Conservation (phyloP, 1,284 basidiomycete genomes). For the Kwoniella shivajii region DNA sequence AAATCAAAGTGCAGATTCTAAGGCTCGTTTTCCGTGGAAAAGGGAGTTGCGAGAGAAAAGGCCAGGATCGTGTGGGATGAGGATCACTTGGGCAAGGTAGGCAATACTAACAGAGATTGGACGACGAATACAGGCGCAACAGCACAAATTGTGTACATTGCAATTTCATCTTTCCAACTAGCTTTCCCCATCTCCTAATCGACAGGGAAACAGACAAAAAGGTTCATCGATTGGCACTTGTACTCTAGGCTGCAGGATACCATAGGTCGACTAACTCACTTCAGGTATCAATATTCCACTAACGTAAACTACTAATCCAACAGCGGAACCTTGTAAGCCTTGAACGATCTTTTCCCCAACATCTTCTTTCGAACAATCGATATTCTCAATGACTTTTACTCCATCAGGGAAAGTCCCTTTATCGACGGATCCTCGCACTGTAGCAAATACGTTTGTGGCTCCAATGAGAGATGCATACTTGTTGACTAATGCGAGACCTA, state of each 20-base stretch:
- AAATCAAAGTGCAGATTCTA: background rate
- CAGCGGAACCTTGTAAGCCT: constrained; percentile 44
- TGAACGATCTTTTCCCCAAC: constrained; percentile 52
- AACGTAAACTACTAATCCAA: constrained; percentile 55
- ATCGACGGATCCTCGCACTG: constrained; percentile 44
- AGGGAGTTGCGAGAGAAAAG: background rate
- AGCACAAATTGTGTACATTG: constrained; percentile 58
- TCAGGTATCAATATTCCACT: constrained; percentile 57
- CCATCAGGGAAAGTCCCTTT: constrained; percentile 41
- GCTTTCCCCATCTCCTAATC: constrained; percentile 53
- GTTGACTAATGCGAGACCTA: constrained; percentile 56
- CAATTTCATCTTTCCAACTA: constrained; percentile 54
- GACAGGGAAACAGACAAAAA: background rate
- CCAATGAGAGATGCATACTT: constrained; percentile 26
- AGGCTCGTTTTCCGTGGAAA: background rate
- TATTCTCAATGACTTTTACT: constrained; percentile 50
- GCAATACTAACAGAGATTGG: constrained; percentile 23
- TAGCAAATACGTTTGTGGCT: constrained; percentile 51
- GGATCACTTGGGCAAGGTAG: background rate
- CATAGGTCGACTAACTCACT: constrained; percentile 46
- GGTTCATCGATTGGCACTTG: too few species aligned
- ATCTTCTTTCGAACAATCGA: constrained; percentile 54
- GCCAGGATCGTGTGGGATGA: background rate
- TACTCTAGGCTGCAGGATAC: too few species aligned
- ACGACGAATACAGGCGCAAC: constrained; percentile 53